Base-by-base conservation (phyloP, 2,329 filamentous ascomycete species). In the Epichloe baconii region DNA sequence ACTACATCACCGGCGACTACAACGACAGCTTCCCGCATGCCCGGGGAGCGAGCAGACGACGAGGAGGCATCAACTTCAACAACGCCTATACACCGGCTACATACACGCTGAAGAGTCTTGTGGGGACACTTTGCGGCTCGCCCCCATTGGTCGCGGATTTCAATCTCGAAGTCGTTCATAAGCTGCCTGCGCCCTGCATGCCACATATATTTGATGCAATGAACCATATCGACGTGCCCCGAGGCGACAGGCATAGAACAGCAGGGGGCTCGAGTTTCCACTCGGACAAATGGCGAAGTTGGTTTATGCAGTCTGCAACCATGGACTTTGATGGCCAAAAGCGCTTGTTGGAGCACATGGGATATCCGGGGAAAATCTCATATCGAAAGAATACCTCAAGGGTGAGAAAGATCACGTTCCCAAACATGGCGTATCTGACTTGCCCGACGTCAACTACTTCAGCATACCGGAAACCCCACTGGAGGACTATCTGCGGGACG, bases 111-210 rank as follows among this genome's bases (percentile, higher is more conserved):
- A 73, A 73, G 57, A 71, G 68, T 49, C 50, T 73, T 14, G 61
- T 64, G 0, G 70, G 65, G 4, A 68, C 68, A 8, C 51, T 72
- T 7, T 74, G 71, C 44, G 71, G 71, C 5, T 55, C 71, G n/a
- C 62, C 61, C 0, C 70, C 71, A 0, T 54, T 73, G 11, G 61
- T 71, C 2, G 66, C 62, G 2, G 70, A 73, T 38, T 70, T 70
- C 51, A 72, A 73, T 36, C 60, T 64, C 17, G 71, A 73, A 52
- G 66, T 65, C 48, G 55, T 62, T 4, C 62, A 71, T 23, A 65
- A 71, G 48, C 59, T 72, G 21, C 73, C 73, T 53, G 68, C 73
- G 42, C 71, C 71, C 0, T 73, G 71, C 44, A 52, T 74, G 47
- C 66, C 71, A 0, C 71, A 68, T 4, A 54, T 68, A n/a, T 56